Evolutionary conservation across 2,329 filamentous ascomycete species (phyloP).

Genomic region (Fusarium denticulatum): DNA sequence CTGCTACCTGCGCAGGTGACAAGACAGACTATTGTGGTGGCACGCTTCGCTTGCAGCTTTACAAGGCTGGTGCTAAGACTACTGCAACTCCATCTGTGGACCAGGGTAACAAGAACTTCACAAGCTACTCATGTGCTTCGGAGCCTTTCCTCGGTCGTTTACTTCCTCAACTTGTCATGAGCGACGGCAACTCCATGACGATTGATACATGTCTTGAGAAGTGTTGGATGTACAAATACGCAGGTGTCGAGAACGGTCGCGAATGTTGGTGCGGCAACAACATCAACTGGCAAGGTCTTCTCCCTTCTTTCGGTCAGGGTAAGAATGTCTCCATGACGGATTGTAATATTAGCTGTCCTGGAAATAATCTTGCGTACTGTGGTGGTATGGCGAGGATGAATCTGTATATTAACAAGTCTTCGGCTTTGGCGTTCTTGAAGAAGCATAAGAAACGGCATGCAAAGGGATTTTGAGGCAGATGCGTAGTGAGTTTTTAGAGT

Average conservation of each 20-base stretch:
- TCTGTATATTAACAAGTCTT: conserved; percentile 45
- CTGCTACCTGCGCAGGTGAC: conserved; percentile 47
- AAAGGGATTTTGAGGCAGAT: not conserved
- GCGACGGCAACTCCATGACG: conserved; percentile 47
- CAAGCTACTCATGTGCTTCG: conserved; percentile 49
- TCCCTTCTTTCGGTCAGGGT: conserved; percentile 32
- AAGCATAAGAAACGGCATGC: conserved; percentile 17
- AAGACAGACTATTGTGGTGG: conserved; percentile 50
- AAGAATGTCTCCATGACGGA: conserved; percentile 45
- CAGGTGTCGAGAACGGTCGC: conserved; percentile 51
- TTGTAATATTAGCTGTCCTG: conserved; percentile 50
- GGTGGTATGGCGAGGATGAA: conserved; percentile 47
- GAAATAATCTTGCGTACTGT: conserved; percentile 46
- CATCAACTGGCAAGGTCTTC: conserved; percentile 42
- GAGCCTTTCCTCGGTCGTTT: conserved; percentile 49
- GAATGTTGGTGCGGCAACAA: conserved; percentile 53
- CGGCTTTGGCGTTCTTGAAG: conserved; percentile 7
- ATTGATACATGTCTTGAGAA: conserved; percentile 47
- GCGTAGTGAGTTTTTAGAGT: rapidly evolving
- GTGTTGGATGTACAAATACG: conserved; percentile 49
- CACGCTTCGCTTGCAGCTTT: conserved; percentile 47
- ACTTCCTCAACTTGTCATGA: conserved; percentile 44
- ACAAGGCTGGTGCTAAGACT: conserved; percentile 37
- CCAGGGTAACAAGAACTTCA: conserved; percentile 50
- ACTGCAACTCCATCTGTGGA: conserved; percentile 40